Conservation (phyloP, 2,329 filamentous ascomycete genomes). For the Sporothrix pallida region DNA sequence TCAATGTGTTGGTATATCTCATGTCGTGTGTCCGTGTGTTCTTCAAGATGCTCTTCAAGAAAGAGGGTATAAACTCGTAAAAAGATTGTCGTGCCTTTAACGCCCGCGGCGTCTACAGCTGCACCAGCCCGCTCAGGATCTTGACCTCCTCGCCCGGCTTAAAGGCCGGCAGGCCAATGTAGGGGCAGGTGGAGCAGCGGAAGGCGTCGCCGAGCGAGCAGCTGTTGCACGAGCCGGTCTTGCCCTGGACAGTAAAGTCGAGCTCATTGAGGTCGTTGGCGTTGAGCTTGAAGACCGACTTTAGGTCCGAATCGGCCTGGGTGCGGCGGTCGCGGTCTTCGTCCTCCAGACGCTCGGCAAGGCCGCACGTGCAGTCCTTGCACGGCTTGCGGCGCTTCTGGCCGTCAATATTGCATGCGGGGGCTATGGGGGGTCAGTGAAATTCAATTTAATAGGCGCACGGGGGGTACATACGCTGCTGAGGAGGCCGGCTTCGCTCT, state of each 20-base stretch:
- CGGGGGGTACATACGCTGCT: constrained; percentile 59
- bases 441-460: neutral
- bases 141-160: constrained; percentile 95
- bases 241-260: constrained; percentile 97
- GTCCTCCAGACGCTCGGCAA: constrained; percentile 82
- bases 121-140: constrained; percentile 82
- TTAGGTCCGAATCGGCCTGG: constrained; percentile 42
- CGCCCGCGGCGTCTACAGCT: constrained; percentile 61
- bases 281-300: constrained; percentile 67
- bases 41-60: too few species aligned
- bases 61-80: too few species aligned
- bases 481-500: constrained; percentile 77
- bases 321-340: constrained; percentile 66
- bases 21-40: neutral
- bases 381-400: constrained; percentile 88
- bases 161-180: constrained; percentile 91
- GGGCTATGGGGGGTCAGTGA: constrained; percentile 56
- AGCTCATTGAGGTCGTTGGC: constrained; percentile 84
- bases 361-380: constrained; percentile 96
- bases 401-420: constrained; percentile 86
- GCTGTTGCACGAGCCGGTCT: constrained; percentile 86
- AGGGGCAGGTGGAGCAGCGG: constrained; percentile 74
- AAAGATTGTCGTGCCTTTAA: constrained; percentile 12
- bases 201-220: constrained; percentile 93
- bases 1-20: constrained; percentile 3